Evolutionary conservation across 2,329 filamentous ascomycete genomes (phyloP), one percentile per base, ranked within the genome.

Genomic region (Diaporthe batatas): DNA sequence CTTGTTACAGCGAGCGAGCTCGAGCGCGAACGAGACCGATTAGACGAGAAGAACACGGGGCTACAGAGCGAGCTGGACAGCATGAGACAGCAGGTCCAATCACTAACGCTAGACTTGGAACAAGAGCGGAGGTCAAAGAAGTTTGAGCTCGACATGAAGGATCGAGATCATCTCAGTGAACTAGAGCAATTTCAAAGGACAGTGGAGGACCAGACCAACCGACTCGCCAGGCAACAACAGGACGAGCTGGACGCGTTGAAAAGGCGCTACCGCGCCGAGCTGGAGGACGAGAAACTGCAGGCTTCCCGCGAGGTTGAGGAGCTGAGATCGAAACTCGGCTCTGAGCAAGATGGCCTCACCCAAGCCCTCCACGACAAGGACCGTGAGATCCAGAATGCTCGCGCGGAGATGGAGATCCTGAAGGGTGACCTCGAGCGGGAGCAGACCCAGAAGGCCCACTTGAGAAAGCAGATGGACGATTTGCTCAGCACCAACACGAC

Each of bases 201-300:
- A 69, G 78, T 85, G 42, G 80, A 85, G 70, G 85, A 87, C 10
- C 89, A 93, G 71, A 81, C 90, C 42, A 89, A 92, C 29, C 84
- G 86, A 18, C 77, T 92, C 51, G 83, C 87, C 18, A 89, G 87
- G 71, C 86, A 88, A 58, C 91, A 96, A 76, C 87, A 90, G 73
- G 91, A 94, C 69, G 91, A 93, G 68, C 79, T 96, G 21, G 89
- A 91, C 7, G 88, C 90, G 6, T 77, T 94, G 44, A 89, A 90
- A 77, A 86, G 89, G 69, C 89, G 88, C 58, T 86, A 93, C 74
- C 88, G 91, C 51, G 85, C 86, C 25, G 90, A 94, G 77, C 80
- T 94, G 21, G 91, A 93, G 42, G 89, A 92, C 59, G 91, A 95
- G 79, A 85, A 88, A 70, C 84, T 80, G 55, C 86, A 86, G 68